Conservation (phyloP, 768 basidiomycete species). For the Russula sp. region DNA sequence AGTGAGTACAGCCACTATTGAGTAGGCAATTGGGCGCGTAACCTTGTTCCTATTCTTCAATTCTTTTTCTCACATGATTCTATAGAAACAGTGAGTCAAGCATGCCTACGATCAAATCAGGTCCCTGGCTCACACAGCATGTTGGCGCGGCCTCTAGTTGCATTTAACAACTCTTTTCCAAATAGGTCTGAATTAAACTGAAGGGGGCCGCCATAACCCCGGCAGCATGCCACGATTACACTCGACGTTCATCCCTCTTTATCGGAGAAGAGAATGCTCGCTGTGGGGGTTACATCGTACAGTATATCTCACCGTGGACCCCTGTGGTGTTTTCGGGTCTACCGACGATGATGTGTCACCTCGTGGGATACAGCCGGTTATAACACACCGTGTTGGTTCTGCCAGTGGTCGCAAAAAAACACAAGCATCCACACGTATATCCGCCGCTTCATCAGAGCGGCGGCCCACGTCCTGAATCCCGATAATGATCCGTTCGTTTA, state of each 20-base stretch:
- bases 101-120: background rate
- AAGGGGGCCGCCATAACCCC: background rate
- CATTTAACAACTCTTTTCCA: background rate
- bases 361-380: background rate
- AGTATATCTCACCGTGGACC: slow-evolving; percentile 1
- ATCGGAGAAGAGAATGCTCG: background rate
- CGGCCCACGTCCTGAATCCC: background rate
- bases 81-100: slow-evolving; percentile 7
- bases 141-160: slow-evolving; percentile 1
- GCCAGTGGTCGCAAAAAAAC: background rate
- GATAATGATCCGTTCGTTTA: background rate
- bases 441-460: background rate
- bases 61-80: background rate
- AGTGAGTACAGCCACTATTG: background rate
- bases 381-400: background rate
- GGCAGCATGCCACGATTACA: background rate
- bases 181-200: background rate
- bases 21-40: slow-evolving; percentile 3
- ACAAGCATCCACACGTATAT: background rate
- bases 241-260: background rate
- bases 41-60: background rate
- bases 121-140: background rate
- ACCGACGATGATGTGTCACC: background rate
- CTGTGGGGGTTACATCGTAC: background rate
- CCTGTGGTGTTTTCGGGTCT: background rate